phyloP scores from a whole-genome alignment of 805 yeast genomes.

The Lipomyces sp. region DNA sequence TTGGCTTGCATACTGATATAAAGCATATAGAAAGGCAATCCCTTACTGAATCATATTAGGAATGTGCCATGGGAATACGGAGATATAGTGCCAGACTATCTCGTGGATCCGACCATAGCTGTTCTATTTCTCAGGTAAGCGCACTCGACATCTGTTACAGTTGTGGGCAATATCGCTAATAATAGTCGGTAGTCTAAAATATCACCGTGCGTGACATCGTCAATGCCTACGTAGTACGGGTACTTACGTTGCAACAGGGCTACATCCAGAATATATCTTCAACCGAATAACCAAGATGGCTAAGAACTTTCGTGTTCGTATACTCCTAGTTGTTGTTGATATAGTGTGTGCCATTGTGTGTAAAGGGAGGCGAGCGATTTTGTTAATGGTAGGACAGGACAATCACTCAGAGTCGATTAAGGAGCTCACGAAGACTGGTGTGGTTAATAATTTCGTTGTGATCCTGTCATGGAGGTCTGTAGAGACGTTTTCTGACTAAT shows the following conservation, averaged over 20 bases:
- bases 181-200: constrained; percentile 30
- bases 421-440: constrained; percentile 45
- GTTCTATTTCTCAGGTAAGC: constrained; percentile 45
- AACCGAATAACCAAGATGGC: constrained; percentile 47
- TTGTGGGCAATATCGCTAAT: not conserved
- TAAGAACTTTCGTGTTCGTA: constrained; percentile 42
- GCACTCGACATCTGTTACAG: not conserved
- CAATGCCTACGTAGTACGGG: not conserved
- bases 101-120: constrained; percentile 45
- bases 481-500: not conserved
- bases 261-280: constrained; percentile 51
- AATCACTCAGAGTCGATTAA: constrained; percentile 46
- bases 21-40: constrained; percentile 37
- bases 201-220: constrained; percentile 34
- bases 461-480: constrained; percentile 46
- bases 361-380: not conserved
- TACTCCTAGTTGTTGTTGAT: constrained; percentile 48
- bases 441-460: constrained; percentile 44
- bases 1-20: not conserved
- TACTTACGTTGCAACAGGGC: constrained; percentile 25
- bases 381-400: constrained; percentile 36
- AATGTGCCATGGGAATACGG: constrained; percentile 43
- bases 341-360: constrained; percentile 29
- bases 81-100: constrained; percentile 47
- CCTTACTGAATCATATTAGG: constrained; percentile 36